phyloP scores from a whole-genome alignment of 805 yeast genomes.

The Saturnispora quitensis region DNA sequence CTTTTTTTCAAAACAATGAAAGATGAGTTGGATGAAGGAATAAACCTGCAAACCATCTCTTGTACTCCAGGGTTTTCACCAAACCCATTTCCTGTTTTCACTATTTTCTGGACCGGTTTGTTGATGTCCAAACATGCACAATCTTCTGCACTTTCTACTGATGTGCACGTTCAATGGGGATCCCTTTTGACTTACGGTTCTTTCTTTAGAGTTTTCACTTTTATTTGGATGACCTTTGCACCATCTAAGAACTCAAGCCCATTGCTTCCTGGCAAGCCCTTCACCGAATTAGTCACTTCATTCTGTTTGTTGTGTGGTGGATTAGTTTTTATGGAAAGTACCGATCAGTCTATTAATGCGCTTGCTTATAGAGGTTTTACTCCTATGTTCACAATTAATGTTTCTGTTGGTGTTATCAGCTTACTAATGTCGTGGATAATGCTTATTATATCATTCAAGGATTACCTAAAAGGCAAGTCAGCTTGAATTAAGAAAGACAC shows the following conservation, averaged over 20 bases:
- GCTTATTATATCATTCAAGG: slow-evolving; percentile 54
- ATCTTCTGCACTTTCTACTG: slow-evolving; percentile 67
- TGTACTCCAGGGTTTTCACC: slow-evolving; percentile 70
- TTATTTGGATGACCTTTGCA: slow-evolving; percentile 41
- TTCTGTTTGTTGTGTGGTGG: slow-evolving; percentile 87
- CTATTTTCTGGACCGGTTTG: slow-evolving; percentile 93
- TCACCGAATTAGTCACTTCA: slow-evolving; percentile 74
- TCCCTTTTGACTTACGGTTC: slow-evolving; percentile 74
- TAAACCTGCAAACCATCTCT: slow-evolving; percentile 14
- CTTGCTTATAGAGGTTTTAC: slow-evolving; percentile 77
- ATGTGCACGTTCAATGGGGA: slow-evolving; percentile 91
- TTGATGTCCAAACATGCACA: slow-evolving; percentile 94
- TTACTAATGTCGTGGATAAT: slow-evolving; percentile 86
- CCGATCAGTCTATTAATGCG: slow-evolving; percentile 76
- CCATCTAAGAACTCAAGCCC: slow-evolving; percentile 26
- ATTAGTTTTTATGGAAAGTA: slow-evolving; percentile 81
- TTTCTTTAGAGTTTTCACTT: slow-evolving; percentile 60
- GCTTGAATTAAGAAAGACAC: neutral
- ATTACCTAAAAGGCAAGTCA: slow-evolving; percentile 31
- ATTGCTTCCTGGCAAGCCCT: slow-evolving; percentile 55
- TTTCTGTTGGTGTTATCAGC: slow-evolving; percentile 70
- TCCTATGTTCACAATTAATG: slow-evolving; percentile 83
- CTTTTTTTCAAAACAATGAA: slow-evolving; percentile 19
- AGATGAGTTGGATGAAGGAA: slow-evolving; percentile 7
- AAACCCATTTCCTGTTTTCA: slow-evolving; percentile 89